A percentile compares a stretch with the other conserved stretches of the same genome.
Evolutionary conservation across 345 rosid species (phyloP).

Genomic region (Anacardium occidentale): DNA sequence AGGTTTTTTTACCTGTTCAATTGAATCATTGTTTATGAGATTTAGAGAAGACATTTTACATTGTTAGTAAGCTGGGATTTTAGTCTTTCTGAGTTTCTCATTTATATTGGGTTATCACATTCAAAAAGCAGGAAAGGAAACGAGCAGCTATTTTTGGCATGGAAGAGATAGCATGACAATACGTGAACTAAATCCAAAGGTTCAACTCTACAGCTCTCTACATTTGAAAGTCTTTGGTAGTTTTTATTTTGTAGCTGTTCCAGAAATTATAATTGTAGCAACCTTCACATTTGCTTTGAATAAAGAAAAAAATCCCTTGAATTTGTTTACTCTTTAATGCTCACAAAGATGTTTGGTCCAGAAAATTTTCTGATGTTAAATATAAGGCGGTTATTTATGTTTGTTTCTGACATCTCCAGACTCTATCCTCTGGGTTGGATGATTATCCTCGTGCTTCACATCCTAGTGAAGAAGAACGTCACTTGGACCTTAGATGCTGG

Average conservation of each 20-base stretch:
- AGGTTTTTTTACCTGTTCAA: background rate
- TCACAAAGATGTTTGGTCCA: no score
- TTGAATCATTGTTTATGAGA: background rate
- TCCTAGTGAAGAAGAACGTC: conserved; percentile 83
- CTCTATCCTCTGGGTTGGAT: conserved; percentile 82
- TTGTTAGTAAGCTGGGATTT: conserved; percentile 7
- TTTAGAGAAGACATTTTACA: background rate
- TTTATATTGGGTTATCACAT: conserved; percentile 13
- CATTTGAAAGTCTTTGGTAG: conserved; percentile 7
- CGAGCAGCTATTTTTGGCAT: conserved; percentile 80
- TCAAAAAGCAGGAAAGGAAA: conserved; percentile 59
- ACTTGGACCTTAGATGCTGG: conserved; percentile 95
- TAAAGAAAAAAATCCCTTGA: background rate
- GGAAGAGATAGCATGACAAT: conserved; percentile 69
- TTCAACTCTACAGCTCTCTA: conserved; percentile 23
- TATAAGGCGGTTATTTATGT: conserved; percentile 11
- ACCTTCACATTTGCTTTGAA: background rate
- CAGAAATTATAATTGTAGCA: background rate
- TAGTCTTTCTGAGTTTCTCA: background rate
- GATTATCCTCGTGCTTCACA: conserved; percentile 98
- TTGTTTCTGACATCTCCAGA: conserved; percentile 39
- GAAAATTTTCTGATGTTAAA: background rate
- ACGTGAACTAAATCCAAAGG: conserved; percentile 84
- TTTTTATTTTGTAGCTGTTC: background rate
- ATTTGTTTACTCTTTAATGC: background rate